Conservation (phyloP, 2,329 filamentous ascomycete genomes). For the Verticillium klebahnii region DNA sequence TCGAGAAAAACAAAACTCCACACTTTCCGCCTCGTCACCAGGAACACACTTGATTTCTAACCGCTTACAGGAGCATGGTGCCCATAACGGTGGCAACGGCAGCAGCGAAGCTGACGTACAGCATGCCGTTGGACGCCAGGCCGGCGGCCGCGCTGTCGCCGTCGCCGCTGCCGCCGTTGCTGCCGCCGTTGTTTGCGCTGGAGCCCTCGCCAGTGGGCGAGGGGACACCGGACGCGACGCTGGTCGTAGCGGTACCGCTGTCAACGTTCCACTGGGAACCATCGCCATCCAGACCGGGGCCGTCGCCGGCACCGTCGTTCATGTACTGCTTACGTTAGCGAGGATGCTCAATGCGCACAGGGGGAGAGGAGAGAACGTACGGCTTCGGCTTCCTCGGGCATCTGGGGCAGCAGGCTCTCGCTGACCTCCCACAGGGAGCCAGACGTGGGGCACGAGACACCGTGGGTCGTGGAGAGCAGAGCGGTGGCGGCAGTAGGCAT, state of each 20-base stretch:
- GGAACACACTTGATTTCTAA: background rate
- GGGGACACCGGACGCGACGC: slow-evolving; percentile 32
- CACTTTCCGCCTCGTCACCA: background rate
- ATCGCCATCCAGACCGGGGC: slow-evolving; percentile 46
- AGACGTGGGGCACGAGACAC: slow-evolving; percentile 43
- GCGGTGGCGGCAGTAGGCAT: slow-evolving; percentile 45
- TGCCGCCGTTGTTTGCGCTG: slow-evolving; percentile 23
- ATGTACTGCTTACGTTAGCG: slow-evolving; percentile 35
- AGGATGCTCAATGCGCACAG: no score
- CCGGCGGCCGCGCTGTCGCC: slow-evolving; percentile 25
- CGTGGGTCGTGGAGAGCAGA: slow-evolving; percentile 40
- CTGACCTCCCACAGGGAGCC: slow-evolving; percentile 47
- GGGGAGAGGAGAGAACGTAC: background rate
- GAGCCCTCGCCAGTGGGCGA: slow-evolving; percentile 27
- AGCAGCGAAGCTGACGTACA: slow-evolving; percentile 28
- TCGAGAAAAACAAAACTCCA: background rate
- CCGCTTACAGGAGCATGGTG: slow-evolving; percentile 31
- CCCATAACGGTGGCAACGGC: slow-evolving; percentile 33
- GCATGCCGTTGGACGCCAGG: slow-evolving; percentile 19
- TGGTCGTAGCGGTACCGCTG: slow-evolving; percentile 41
- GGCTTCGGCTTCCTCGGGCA: slow-evolving; percentile 40
- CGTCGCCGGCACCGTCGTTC: slow-evolving; percentile 46
- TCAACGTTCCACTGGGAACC: slow-evolving; percentile 50
- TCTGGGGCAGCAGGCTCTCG: slow-evolving; percentile 43
- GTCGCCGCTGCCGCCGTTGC: slow-evolving; percentile 18